Percentiles rank a stretch among this genome's conserved stretches.
These are phyloP conservation scores for Daldinia sp. DNA, from an alignment of 2,329 filamentous ascomycete species.

Conservation along the genomic window DNA sequence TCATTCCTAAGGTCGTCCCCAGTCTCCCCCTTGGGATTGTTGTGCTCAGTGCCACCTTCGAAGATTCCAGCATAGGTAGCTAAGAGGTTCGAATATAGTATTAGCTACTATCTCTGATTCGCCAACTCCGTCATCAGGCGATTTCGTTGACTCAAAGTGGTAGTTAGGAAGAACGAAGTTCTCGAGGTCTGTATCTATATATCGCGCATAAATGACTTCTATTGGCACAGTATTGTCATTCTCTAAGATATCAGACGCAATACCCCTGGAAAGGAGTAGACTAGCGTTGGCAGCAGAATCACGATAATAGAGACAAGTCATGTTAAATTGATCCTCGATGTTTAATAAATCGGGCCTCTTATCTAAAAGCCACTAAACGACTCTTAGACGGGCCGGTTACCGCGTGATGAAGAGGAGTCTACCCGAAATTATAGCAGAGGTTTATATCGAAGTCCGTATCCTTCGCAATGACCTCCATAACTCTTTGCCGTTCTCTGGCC, in stretches of 20 bases:
- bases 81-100: neutral
- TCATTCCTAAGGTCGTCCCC: no score
- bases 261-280: neutral
- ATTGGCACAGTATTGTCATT: neutral
- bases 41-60: no score
- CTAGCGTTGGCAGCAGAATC: neutral
- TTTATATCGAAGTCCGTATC: neutral
- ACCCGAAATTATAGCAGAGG: neutral
- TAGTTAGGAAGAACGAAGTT: neutral
- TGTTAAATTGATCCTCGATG: neutral
- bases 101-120: neutral
- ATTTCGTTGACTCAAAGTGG: no score
- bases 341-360: neutral
- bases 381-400: neutral
- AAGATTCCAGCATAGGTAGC: no score
- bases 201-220: neutral
- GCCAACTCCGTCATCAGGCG: no score
- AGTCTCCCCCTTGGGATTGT: no score
- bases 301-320: neutral
- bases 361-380: neutral
- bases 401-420: neutral
- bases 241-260: neutral
- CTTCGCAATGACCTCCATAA: slow-evolving; percentile 2
- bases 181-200: neutral
- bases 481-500: neutral